Conservation (phyloP, 2,329 filamentous ascomycete species). For the Cladophialophora bantiana region DNA sequence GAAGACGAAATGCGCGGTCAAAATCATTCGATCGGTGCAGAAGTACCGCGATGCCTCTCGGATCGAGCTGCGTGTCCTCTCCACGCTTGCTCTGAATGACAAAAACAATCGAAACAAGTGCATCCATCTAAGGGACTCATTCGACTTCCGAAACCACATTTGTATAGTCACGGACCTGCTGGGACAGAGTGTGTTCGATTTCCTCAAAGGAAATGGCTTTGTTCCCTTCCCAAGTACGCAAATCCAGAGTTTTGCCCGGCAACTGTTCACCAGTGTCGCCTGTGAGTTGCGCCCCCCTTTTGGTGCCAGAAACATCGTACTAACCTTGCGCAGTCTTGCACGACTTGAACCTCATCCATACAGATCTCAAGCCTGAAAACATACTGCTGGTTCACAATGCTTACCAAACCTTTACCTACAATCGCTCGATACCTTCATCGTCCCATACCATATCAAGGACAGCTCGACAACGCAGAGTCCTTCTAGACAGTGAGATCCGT, state of each 20-base stretch:
- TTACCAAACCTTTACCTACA: conserved; percentile 74
- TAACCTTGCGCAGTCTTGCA: conserved; percentile 73
- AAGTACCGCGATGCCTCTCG: conserved; percentile 96
- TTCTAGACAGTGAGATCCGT: conserved; percentile 70
- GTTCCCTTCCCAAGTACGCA: conserved; percentile 98
- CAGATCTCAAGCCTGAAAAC: conserved; percentile 67
- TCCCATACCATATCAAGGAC: conserved; percentile 64
- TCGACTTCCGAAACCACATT: conserved; percentile 96
- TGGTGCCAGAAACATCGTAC: conserved; percentile 35
- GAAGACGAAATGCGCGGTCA: conserved; percentile 86
- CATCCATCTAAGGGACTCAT: conserved; percentile 95
- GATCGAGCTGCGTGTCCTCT: conserved; percentile 91
- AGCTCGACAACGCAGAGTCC: conserved; percentile 67
- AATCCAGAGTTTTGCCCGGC: conserved; percentile 94
- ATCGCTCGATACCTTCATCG: conserved; percentile 70
- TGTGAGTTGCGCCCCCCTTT: conserved; percentile 66
- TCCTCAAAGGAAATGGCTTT: conserved; percentile 92
- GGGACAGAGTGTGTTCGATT: conserved; percentile 97
- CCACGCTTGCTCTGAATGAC: conserved; percentile 91
- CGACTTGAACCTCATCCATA: conserved; percentile 96
- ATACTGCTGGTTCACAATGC: conserved; percentile 69
- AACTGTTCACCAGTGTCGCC: conserved; percentile 96
- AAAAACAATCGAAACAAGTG: conserved; percentile 91
- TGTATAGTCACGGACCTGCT: conserved; percentile 81
- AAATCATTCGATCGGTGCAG: conserved; percentile 97